These are phyloP conservation scores for Candida albicans DNA, from an alignment of 1,139 yeast species.

Conservation along the genomic window DNA sequence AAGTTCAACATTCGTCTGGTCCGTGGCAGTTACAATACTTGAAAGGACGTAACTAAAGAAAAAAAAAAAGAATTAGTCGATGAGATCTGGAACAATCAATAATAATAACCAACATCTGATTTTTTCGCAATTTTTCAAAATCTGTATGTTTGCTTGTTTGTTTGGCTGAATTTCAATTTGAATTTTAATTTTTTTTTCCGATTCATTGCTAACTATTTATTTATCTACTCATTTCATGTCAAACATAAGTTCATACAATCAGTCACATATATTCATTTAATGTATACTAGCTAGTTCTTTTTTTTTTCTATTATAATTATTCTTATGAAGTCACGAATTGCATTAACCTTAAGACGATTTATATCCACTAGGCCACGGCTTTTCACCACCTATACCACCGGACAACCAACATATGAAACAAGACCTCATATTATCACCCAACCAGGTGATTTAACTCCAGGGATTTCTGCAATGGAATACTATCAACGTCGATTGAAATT, in stretches of 20 bases:
- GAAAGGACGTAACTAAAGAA: neutral
- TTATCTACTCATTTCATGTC: neutral
- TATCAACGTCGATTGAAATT: conserved; percentile 64
- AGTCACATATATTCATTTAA: no score
- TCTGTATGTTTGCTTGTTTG: no score
- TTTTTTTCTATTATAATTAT: neutral
- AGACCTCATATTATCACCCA: conserved; percentile 69
- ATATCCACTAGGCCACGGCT: conserved; percentile 19
- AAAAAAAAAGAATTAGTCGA: conserved; percentile 1
- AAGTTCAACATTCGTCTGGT: neutral
- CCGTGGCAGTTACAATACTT: neutral
- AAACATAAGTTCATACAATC: no score
- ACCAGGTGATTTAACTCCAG: conserved; percentile 84
- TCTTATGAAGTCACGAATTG: conserved; percentile 1
- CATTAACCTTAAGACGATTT: conserved; percentile 6
- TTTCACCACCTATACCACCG: conserved; percentile 44
- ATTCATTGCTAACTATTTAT: neutral
- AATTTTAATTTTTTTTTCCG: no score
- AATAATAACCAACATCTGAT: no score
- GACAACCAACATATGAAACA: conserved; percentile 87
- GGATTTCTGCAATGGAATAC: conserved; percentile 82
- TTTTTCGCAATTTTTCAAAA: neutral
- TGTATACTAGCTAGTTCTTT: neutral
- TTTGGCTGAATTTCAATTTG: no score
- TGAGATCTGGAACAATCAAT: no score